Evolutionary conservation across 1,284 basidiomycete genomes (phyloP), one percentile per base, ranked within the genome.

Genomic region (Cryptococcus wingfieldii): DNA sequence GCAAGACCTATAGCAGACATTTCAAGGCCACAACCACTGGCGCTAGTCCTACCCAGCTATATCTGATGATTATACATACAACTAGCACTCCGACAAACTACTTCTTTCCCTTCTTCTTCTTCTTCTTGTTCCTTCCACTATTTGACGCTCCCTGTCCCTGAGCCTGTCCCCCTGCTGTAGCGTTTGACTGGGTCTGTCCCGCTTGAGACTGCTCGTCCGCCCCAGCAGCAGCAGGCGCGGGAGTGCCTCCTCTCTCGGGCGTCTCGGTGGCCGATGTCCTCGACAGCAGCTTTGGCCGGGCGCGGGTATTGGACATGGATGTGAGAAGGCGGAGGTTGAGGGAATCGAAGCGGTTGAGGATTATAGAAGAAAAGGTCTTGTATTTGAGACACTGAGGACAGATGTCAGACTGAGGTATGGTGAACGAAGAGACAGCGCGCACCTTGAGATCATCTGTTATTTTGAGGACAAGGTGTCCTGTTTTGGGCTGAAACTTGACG

Each of bases 341-440:
- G 5, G 86, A 82, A 76, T 97, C 93, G 77, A 97, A 95, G 63
- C 93, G 86, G 79, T 95, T 94, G 62, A 97, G 84, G 77, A 91
- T 92, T 71, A 94, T 86, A 46, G 89, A 89, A 1, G 90, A 94
- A 66, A 87, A 85, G 1, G 93, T 94, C 75, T 92, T 90, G 81
- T 93, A 97, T 77, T 93, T 95, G 70, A 96, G 80, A 74, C 90
- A 93, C 92, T 95, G 72, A 37, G 7, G 31, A 19, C 7, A 18
- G 31, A 14, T 9, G 23, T n/a, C 13, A 49, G 37, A 49, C 16
- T 18, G 34, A 31, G 19, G 28, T 41, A 25, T 5, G 19, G 31
- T 19, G 18, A 14, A 19, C 12, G 50, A 16, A 51, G 19, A 23
- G 19, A 38, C 19, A 47, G 46, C 9, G 82, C 88, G 66, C 73